phyloP scores from a whole-genome alignment of 768 basidiomycete genomes.

The Leucosporidium creatinivorum region DNA sequence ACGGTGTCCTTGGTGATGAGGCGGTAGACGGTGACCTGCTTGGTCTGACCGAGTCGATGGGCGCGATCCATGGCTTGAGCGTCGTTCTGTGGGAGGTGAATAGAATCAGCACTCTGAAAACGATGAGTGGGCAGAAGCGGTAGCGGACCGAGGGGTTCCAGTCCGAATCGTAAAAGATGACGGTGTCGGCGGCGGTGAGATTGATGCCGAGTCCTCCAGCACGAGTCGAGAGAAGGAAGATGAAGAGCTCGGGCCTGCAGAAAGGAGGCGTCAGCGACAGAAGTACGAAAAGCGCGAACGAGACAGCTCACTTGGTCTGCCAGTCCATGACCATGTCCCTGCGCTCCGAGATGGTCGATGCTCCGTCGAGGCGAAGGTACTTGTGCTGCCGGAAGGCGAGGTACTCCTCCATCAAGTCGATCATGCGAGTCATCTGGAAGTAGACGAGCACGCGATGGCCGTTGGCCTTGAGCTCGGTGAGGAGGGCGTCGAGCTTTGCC shows the following conservation, averaged over 20 bases:
- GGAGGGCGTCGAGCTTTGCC: conserved; percentile 74
- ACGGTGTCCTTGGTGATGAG: conserved; percentile 73
- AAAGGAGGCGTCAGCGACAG: not conserved
- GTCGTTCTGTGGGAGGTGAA: conserved; percentile 58
- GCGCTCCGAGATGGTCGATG: conserved; percentile 88
- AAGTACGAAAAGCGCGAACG: not conserved
- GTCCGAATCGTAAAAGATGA: conserved; percentile 89
- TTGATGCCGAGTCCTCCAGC: conserved; percentile 79
- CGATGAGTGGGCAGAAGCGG: no score
- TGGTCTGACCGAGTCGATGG: conserved; percentile 90
- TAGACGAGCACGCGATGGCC: conserved; percentile 93
- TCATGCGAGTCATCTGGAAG: conserved; percentile 99
- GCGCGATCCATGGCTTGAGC: conserved; percentile 84
- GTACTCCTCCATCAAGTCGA: conserved; percentile 98
- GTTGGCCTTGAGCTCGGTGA: conserved; percentile 82
- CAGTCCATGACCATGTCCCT: conserved; percentile 99
- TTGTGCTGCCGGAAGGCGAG: conserved; percentile 75
- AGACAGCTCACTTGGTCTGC: conserved; percentile 73
- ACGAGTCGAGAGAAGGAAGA: conserved; percentile 79
- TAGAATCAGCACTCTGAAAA: not conserved
- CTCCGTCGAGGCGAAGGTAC: conserved; percentile 42
- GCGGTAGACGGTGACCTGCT: conserved; percentile 57
- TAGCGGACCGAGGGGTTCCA: conserved; percentile 63
- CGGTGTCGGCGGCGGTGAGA: conserved; percentile 47
- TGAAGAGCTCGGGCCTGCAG: conserved; percentile 80